Base-by-base conservation (phyloP, 192 early-diverging fungal species). In the Jimgerdemannia flammicorona region DNA sequence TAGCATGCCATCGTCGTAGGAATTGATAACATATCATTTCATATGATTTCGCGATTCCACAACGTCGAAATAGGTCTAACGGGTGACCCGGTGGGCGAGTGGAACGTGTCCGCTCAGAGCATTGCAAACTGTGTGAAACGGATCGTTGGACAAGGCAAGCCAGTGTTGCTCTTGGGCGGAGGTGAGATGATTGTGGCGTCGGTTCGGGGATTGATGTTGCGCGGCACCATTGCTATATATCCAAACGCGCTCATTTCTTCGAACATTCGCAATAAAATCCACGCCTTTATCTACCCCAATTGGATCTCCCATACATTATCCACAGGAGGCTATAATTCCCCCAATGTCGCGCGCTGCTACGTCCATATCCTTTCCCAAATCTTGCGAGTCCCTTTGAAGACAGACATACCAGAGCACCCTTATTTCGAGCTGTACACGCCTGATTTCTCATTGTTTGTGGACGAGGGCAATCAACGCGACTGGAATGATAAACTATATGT, bases 361-460 rank as follows among this genome's bases (percentile, higher is more conserved):
- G 40, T 19, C 9, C 29, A 20, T 9, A 68, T 68, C 67, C 67
- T 68, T 19, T 20, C 67, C 19, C 67, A 19, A 9, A 68, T 68
- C 18, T 9, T 68, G 7, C 10, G 40, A 9, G 40, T 40, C 19
- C 18, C 67, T 9, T 19, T 68, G 40, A 20, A 20, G 18, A 9
- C 9, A 10, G 67, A 40, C 67, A 68, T 68, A 6, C 67, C 67
- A 10, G 67, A 68, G 67, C 82, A 83, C 44, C 67, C 73, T 3
- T 81, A 78, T 19, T 83, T 83, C 74, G 82, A 83, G 69, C 74
- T 78, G 20, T 83, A 81, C 64, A 75, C 65, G 14, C 82, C 82
- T 2, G 82, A 80, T 59, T 83, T 83, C 43, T 65, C 71, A 59
- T 64, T 83, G 3, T 49, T 74, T 4, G 40, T 81, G 17, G 82